Evolutionary conservation across 2,329 filamentous ascomycete species (phyloP).

Genomic region (Graphilbum fragrans): DNA sequence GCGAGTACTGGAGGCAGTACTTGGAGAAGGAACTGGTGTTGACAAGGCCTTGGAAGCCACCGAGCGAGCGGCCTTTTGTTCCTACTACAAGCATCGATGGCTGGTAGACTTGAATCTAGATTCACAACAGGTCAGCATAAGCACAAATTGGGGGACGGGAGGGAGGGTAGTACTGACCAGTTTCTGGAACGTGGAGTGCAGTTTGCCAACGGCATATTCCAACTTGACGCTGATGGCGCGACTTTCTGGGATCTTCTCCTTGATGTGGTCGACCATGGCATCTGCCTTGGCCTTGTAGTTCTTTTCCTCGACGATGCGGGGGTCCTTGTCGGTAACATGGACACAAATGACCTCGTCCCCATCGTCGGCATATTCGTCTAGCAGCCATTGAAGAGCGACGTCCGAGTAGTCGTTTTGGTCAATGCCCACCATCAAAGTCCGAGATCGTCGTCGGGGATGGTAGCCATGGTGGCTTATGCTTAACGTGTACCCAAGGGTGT

Average conservation of each 20-base stretch:
- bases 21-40: constrained; percentile 82
- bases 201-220: constrained; percentile 80
- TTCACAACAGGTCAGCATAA: neutral
- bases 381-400: constrained; percentile 82
- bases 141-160: neutral
- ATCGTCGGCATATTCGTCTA: constrained; percentile 85
- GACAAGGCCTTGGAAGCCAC: constrained; percentile 74
- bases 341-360: constrained; percentile 90
- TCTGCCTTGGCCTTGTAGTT: constrained; percentile 68
- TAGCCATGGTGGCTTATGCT: constrained; percentile 82
- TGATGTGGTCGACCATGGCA: constrained; percentile 60
- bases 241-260: constrained; percentile 65
- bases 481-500: constrained; percentile 61
- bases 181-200: constrained; percentile 81
- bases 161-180: constrained; percentile 42
- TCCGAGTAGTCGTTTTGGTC: constrained; percentile 89
- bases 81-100: constrained; percentile 86
- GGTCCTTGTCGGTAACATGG: constrained; percentile 74
- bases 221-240: constrained; percentile 76
- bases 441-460: constrained; percentile 64
- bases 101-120: constrained; percentile 79
- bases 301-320: constrained; percentile 53
- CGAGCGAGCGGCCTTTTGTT: constrained; percentile 71
- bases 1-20: constrained; percentile 87
- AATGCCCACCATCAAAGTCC: constrained; percentile 82